Percentiles rank a stretch among this genome's conserved stretches.
These are phyloP conservation scores for Monosporascus sp. DNA, from an alignment of 2,329 filamentous ascomycete species.

Conservation along the genomic window DNA sequence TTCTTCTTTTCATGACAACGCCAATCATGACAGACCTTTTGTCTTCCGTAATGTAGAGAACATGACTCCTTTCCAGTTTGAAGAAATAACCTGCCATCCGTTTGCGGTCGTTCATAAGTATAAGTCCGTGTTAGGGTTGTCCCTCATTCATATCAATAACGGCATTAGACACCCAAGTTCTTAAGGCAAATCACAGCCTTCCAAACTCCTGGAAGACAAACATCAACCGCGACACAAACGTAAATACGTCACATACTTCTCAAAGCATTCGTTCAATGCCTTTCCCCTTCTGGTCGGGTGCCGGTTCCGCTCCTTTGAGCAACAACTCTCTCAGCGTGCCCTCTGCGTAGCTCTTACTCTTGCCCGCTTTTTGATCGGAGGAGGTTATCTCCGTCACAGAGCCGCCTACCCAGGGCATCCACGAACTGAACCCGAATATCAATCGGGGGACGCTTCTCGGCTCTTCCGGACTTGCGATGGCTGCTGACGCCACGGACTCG, in stretches of 20 bases:
- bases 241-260: background rate
- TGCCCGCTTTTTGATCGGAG: constrained; percentile 14
- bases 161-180: too few species aligned
- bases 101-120: background rate
- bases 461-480: constrained; percentile 21
- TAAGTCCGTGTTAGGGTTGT: too few species aligned
- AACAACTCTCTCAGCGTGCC: constrained; percentile 49
- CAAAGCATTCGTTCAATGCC: background rate
- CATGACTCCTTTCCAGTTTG: background rate
- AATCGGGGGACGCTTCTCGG: constrained; percentile 15
- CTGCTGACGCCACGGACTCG: constrained; percentile 22
- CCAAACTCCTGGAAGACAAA: background rate
- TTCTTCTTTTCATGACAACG: background rate
- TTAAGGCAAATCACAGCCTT: too few species aligned
- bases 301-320: constrained; percentile 33
- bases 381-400: constrained; percentile 8
- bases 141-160: too few species aligned
- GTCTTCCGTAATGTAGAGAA: background rate
- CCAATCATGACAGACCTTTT: background rate
- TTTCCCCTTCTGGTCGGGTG: constrained; percentile 4
- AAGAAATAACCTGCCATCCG: background rate
- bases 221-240: background rate
- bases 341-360: constrained; percentile 45
- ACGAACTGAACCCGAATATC: constrained; percentile 37
- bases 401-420: constrained; percentile 41